These are phyloP conservation scores for Melanopsichium pennsylvanicum DNA, from an alignment of 1,284 basidiomycete genomes.

Conservation along the genomic window DNA sequence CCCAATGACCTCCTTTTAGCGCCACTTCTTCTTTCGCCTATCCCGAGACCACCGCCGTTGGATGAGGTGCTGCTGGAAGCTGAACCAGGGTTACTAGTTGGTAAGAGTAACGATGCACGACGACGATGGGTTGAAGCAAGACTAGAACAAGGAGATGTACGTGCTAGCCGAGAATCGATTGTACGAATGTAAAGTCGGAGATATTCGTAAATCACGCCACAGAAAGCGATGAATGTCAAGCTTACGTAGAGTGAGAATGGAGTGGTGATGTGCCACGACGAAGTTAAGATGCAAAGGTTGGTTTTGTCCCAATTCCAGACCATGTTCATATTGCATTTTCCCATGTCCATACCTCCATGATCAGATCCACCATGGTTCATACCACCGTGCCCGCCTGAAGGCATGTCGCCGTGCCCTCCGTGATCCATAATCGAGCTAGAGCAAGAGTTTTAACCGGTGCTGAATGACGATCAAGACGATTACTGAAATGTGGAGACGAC, in stretches of 20 bases:
- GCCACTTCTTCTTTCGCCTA: no score
- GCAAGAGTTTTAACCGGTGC: no score
- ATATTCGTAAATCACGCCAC: constrained; percentile 22
- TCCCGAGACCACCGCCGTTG: no score
- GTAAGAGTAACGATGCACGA: constrained; percentile 7
- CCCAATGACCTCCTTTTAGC: neutral
- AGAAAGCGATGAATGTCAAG: constrained; percentile 9
- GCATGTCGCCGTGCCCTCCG: neutral
- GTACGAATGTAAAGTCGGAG: constrained; percentile 30
- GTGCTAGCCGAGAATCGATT: constrained; percentile 5
- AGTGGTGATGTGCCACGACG: constrained; percentile 31
- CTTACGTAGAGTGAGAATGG: constrained; percentile 24
- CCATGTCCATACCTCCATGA: neutral
- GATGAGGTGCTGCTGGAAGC: neutral
- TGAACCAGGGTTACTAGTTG: constrained; percentile 2
- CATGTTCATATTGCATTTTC: constrained; percentile 38
- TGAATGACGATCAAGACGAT: neutral
- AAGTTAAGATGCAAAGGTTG: constrained; percentile 31
- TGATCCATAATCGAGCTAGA: no score
- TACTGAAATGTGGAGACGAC: neutral
- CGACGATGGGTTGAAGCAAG: constrained; percentile 6
- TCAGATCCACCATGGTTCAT: constrained; percentile 21
- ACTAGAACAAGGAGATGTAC: neutral
- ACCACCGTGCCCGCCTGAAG: constrained; percentile 21
- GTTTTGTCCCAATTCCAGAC: constrained; percentile 39